phyloP scores from a whole-genome alignment of 2,329 filamentous ascomycete genomes.

The Pseudogymnoascus sp. region DNA sequence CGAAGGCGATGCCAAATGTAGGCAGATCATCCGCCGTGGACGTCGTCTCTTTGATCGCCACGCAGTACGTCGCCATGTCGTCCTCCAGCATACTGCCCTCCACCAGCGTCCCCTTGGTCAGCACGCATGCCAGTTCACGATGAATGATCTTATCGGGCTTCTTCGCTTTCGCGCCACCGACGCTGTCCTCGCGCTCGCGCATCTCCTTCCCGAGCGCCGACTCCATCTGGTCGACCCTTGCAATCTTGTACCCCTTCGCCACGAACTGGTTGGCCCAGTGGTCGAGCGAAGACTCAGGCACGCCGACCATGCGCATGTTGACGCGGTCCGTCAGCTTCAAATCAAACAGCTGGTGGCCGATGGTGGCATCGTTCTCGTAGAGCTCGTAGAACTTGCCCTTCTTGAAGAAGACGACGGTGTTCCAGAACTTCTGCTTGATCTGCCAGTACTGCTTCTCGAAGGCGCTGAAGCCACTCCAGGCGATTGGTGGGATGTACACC shows the following conservation, averaged over 20 bases:
- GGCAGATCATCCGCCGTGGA: slow-evolving; percentile 62
- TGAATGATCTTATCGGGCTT: slow-evolving; percentile 91
- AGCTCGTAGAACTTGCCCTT: slow-evolving; percentile 99
- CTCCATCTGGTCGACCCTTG: slow-evolving; percentile 92
- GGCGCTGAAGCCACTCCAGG: slow-evolving; percentile 76
- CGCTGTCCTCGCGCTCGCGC: slow-evolving; percentile 72
- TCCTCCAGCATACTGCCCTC: slow-evolving; percentile 96
- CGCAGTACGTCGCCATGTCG: slow-evolving; percentile 94
- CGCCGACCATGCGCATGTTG: slow-evolving; percentile 99
- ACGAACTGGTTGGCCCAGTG: slow-evolving; percentile 98
- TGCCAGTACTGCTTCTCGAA: slow-evolving; percentile 99
- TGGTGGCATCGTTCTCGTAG: slow-evolving; percentile 94
- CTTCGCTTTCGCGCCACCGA: slow-evolving; percentile 24
- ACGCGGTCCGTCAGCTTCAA: slow-evolving; percentile 95
- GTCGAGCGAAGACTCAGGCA: slow-evolving; percentile 90
- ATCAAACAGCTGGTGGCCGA: slow-evolving; percentile 94
- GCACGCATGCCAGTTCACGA: slow-evolving; percentile 79
- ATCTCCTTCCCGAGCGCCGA: slow-evolving; percentile 95
- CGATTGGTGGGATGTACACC: slow-evolving; percentile 76
- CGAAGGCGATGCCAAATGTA: slow-evolving; percentile 84
- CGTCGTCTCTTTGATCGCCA: slow-evolving; percentile 74
- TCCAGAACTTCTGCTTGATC: slow-evolving; percentile 96
- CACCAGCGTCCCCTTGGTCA: slow-evolving; percentile 87
- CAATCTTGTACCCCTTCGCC: slow-evolving; percentile 95
- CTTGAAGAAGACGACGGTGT: slow-evolving; percentile 98